Evolutionary conservation across 208 protist genomes (phyloP).

Genomic region (Trypanosoma melophagium): DNA sequence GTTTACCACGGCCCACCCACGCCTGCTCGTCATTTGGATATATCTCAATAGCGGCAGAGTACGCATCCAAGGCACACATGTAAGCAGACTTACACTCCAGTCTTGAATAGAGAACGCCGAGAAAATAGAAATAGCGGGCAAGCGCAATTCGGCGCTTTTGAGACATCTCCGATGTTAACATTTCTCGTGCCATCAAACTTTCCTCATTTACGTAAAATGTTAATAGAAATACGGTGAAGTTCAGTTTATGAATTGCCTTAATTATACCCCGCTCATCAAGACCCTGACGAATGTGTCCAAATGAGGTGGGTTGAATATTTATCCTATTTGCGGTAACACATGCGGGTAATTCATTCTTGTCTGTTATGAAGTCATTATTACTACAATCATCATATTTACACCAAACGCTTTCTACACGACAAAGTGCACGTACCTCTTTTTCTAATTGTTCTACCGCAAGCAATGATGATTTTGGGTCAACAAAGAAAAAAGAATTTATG

Average conservation of each 20-base stretch:
- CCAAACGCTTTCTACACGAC: neutral
- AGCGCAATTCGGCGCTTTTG: neutral
- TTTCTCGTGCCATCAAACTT: conserved; percentile 13
- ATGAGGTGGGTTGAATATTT: neutral
- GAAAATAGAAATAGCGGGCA: neutral
- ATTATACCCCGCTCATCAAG: conserved; percentile 23
- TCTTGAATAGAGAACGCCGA: conserved; percentile 11
- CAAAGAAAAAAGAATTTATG: conserved; percentile 23
- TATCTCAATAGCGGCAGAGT: conserved; percentile 24
- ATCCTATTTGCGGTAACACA: neutral
- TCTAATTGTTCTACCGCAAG: neutral
- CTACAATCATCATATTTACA: neutral
- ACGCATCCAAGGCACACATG: neutral
- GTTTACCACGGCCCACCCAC: conserved; percentile 21
- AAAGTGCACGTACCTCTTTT: neutral
- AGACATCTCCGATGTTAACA: neutral
- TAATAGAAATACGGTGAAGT: conserved; percentile 40
- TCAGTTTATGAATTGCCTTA: conserved; percentile 54
- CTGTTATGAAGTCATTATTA: neutral
- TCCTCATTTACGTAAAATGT: conserved; percentile 40
- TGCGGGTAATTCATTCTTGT: neutral
- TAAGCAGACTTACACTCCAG: neutral
- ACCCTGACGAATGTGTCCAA: neutral
- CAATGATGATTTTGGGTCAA: conserved; percentile 9
- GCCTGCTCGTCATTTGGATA: conserved; percentile 11